Evolutionary conservation across 2,329 filamentous ascomycete genomes (phyloP).

Genomic region (Talaromyces rugulosus): DNA sequence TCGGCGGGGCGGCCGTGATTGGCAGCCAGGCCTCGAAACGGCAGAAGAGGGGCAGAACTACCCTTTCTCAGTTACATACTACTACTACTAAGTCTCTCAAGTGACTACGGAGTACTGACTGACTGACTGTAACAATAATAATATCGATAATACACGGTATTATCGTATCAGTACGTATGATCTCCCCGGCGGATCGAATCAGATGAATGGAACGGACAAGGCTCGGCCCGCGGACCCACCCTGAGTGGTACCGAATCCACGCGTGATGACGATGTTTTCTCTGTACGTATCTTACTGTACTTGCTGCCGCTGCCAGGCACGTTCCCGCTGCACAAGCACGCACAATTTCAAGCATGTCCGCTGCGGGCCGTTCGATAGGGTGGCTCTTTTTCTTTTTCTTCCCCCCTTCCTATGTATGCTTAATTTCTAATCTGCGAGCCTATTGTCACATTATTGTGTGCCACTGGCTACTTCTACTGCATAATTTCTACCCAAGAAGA

Average conservation of each 20-base stretch:
- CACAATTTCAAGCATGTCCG: neutral
- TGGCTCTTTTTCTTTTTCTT: neutral
- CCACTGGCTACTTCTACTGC: neutral
- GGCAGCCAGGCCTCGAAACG: neutral
- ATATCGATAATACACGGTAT: neutral
- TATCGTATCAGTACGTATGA: neutral
- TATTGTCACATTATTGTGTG: no score
- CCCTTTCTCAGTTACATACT: no score
- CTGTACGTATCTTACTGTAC: neutral
- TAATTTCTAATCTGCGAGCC: neutral
- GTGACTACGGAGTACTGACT: no score
- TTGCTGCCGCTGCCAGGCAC: neutral
- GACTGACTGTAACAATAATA: neutral
- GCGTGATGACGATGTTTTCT: neutral
- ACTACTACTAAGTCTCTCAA: no score
- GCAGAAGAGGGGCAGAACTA: neutral
- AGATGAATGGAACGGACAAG: neutral
- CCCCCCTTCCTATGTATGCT: neutral
- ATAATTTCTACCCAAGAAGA: neutral
- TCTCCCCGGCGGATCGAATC: neutral
- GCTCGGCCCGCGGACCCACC: neutral
- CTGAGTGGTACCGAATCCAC: neutral
- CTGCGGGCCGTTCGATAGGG: neutral
- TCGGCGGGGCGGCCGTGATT: neutral
- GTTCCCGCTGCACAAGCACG: neutral